Evolutionary conservation across 305 asterid genomes (phyloP).

Genomic region (Fraxinus nigra): DNA sequence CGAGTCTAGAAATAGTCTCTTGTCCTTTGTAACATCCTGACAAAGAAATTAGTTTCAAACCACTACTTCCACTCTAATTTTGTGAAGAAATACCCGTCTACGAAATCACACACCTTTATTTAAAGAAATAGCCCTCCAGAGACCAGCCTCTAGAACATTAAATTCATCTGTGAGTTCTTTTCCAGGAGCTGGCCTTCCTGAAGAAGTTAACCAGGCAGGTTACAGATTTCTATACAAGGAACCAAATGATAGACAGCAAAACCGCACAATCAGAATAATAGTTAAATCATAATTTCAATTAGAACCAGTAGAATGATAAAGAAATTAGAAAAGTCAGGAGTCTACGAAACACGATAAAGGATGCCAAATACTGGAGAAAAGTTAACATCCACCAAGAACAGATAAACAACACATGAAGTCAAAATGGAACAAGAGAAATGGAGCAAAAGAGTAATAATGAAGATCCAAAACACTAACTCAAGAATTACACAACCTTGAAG

Average conservation of each 20-base stretch:
- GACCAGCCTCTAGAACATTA: conserved; percentile 91
- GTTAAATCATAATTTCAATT: not conserved
- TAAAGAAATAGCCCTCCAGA: conserved; percentile 87
- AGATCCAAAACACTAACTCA: not conserved
- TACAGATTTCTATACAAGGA: not conserved
- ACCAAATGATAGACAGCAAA: not conserved
- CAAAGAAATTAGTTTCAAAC: conserved; percentile 23
- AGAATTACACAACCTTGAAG: conserved; percentile 60
- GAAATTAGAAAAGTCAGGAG: conserved; percentile 17
- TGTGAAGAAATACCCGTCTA: not conserved
- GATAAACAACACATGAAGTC: not conserved
- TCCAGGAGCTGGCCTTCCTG: conserved; percentile 94
- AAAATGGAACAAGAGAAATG: conserved; percentile 9
- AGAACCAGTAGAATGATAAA: conserved; percentile 16
- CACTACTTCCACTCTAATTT: conserved; percentile 6
- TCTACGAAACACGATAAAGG: conserved; percentile 4
- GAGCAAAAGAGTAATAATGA: not conserved
- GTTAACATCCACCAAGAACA: not conserved
- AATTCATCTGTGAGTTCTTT: conserved; percentile 86
- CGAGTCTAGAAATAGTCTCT: conserved; percentile 92
- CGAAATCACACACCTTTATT: conserved; percentile 55
- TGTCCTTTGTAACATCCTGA: conserved; percentile 97
- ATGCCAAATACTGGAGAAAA: not conserved
- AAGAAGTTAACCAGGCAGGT: conserved; percentile 27
- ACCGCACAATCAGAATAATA: conserved; percentile 4